Percentiles rank a stretch among this genome's conserved stretches.
phyloP scores from a whole-genome alignment of 2,329 filamentous ascomycete species.

The Epichloe gansuensis region DNA sequence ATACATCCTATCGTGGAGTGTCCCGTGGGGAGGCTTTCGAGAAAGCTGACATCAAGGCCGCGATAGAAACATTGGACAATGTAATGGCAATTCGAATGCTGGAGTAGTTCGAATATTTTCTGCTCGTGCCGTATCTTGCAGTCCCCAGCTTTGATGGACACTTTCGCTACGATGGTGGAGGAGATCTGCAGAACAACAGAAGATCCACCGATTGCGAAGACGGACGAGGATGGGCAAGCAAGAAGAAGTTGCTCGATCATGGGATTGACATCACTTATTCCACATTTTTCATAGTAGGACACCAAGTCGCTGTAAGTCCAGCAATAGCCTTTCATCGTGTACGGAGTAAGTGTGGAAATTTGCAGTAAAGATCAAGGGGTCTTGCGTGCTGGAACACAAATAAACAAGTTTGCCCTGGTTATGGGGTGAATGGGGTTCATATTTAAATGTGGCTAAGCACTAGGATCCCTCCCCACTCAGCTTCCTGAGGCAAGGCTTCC shows the following conservation, averaged over 20 bases:
- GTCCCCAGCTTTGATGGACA: slow-evolving; percentile 9
- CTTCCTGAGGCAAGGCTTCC: neutral
- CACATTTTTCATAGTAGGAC: neutral
- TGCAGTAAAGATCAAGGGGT: neutral
- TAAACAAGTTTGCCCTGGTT: neutral
- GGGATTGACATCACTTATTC: slow-evolving; percentile 3
- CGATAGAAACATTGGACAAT: slow-evolving; percentile 7
- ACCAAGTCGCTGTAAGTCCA: neutral
- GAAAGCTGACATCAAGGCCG: slow-evolving; percentile 9
- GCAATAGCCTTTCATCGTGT: neutral
- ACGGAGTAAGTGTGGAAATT: neutral
- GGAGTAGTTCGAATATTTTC: slow-evolving; percentile 8
- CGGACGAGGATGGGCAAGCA: slow-evolving; percentile 6
- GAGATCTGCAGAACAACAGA: slow-evolving; percentile 10
- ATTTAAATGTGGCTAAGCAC: too few relatives aligned
- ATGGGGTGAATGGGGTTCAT: neutral
- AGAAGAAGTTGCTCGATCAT: slow-evolving; percentile 7
- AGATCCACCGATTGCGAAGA: slow-evolving; percentile 10
- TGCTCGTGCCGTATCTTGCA: slow-evolving; percentile 8
- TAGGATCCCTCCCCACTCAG: neutral
- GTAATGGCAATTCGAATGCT: slow-evolving; percentile 4
- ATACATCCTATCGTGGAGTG: slow-evolving; percentile 7
- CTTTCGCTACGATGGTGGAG: slow-evolving; percentile 10
- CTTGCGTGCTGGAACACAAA: neutral
- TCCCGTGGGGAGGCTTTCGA: slow-evolving; percentile 8